Conservation (phyloP, 2,329 filamentous ascomycete species). For the Arthrobotrys megalospora region DNA sequence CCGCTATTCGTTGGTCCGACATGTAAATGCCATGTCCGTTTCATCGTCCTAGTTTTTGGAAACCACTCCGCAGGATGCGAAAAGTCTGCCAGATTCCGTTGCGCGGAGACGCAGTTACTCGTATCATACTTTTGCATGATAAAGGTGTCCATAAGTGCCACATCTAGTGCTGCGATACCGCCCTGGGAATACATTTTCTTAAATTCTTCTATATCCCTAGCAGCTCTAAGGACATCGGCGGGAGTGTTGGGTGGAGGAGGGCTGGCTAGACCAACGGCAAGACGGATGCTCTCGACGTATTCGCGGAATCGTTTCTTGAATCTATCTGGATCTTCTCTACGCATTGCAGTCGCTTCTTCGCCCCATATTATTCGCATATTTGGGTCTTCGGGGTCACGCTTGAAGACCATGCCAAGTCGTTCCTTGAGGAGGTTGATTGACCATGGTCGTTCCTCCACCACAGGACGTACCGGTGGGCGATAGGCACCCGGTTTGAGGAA, state of each 20-base stretch:
- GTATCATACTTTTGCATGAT: conserved; percentile 51
- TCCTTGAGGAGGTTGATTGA: conserved; percentile 46
- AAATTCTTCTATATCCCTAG: conserved; percentile 33
- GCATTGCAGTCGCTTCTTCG: conserved; percentile 33
- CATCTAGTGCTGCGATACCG: conserved; percentile 41
- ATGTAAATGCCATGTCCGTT: conserved; percentile 89
- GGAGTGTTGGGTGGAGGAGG: conserved; percentile 3
- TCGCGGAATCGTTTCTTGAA: conserved; percentile 52
- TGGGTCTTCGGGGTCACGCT: conserved; percentile 29
- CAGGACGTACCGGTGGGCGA: neutral
- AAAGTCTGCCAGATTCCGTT: conserved; percentile 49
- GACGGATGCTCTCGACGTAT: conserved; percentile 51
- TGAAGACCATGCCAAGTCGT: conserved; percentile 44
- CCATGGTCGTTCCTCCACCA: conserved; percentile 43
- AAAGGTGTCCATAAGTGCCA: conserved; percentile 57
- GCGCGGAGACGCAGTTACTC: conserved; percentile 43
- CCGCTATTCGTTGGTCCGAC: conserved; percentile 98
- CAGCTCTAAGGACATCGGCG: neutral
- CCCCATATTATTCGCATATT: conserved; percentile 52
- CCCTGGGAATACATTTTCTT: conserved; percentile 52
- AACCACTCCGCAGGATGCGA: conserved; percentile 86
- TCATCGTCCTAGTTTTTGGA: conserved; percentile 82
- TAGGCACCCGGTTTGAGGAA: conserved; percentile 4
- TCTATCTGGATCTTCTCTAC: conserved; percentile 37
- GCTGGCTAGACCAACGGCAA: conserved; percentile 22